Percentiles rank a stretch among this genome's conserved stretches.
phyloP scores from a whole-genome alignment of 768 basidiomycete species.

The Leccinum disarticulatum region DNA sequence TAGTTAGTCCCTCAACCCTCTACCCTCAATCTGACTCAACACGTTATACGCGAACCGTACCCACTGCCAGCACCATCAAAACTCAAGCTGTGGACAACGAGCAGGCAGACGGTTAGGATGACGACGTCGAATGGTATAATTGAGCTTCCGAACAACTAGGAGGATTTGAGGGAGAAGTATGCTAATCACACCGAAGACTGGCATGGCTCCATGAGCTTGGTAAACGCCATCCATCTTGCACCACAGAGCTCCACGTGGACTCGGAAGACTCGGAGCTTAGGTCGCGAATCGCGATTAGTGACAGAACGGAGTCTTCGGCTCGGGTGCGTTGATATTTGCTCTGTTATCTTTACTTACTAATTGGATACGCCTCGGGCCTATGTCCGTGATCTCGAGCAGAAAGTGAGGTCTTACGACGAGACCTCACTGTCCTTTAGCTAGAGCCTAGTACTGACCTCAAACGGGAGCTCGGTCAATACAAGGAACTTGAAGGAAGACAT shows the following conservation, averaged over 20 bases:
- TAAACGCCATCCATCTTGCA: too few relatives aligned
- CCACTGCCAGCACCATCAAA: too few relatives aligned
- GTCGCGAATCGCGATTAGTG: conserved; percentile 70
- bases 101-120: too few relatives aligned
- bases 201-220: too few relatives aligned
- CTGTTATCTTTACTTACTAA: conserved; percentile 1
- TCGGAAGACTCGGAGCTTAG: conserved; percentile 72
- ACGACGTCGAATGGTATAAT: too few relatives aligned
- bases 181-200: too few relatives aligned
- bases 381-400: conserved; percentile 89
- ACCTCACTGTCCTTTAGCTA: conserved; percentile 73
- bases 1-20: too few relatives aligned
- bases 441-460: conserved; percentile 74
- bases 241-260: conserved; percentile 28
- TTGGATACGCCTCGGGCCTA: background rate
- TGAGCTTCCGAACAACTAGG: too few relatives aligned
- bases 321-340: conserved; percentile 57
- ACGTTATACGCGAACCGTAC: too few relatives aligned
- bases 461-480: conserved; percentile 77
- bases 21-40: too few relatives aligned
- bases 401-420: conserved; percentile 84
- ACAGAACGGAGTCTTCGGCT: conserved; percentile 87
- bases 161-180: too few relatives aligned
- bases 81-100: too few relatives aligned
- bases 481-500: conserved; percentile 55